Evolutionary conservation across 352 stramenopile species (phyloP).

Genomic region (Phytophthora pinifolia): DNA sequence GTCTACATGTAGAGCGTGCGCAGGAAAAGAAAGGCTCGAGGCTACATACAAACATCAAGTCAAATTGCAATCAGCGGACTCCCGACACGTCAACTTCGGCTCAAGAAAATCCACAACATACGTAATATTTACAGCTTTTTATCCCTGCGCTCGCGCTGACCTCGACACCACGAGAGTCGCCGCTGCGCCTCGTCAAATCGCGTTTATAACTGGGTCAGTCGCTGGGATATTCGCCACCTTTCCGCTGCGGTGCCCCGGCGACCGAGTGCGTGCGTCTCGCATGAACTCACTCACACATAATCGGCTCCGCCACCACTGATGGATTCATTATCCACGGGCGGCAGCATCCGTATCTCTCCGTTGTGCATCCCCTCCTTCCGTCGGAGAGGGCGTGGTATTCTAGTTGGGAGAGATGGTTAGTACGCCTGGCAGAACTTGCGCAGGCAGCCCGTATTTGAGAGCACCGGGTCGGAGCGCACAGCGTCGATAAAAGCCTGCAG

Average conservation of each 20-base stretch:
- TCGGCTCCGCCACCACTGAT: slow-evolving; percentile 16
- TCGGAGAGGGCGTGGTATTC: slow-evolving; percentile 19
- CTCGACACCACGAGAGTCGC: neutral
- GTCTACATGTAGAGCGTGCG: no score
- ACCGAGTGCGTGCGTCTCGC: slow-evolving; percentile 7
- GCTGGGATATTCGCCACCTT: slow-evolving; percentile 7
- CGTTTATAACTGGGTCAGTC: slow-evolving; percentile 18
- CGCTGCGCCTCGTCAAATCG: slow-evolving; percentile 4
- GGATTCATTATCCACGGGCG: no score
- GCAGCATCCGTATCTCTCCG: no score
- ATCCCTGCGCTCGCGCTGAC: no score
- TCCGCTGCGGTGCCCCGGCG: slow-evolving; percentile 13
- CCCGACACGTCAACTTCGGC: no score
- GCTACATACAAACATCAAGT: no score
- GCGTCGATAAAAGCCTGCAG: slow-evolving; percentile 70
- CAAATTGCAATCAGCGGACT: no score
- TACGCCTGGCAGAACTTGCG: slow-evolving; percentile 82
- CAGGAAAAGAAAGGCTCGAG: no score
- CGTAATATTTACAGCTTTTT: no score
- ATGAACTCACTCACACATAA: slow-evolving; percentile 28
- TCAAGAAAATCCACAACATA: no score
- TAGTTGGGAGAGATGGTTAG: slow-evolving; percentile 21
- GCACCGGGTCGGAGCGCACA: slow-evolving; percentile 42
- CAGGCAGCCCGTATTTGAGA: slow-evolving; percentile 48
- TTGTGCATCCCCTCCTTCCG: slow-evolving; percentile 26